Conservation (phyloP, 176 grass and related monocot genomes). For the Secale cereale region DNA sequence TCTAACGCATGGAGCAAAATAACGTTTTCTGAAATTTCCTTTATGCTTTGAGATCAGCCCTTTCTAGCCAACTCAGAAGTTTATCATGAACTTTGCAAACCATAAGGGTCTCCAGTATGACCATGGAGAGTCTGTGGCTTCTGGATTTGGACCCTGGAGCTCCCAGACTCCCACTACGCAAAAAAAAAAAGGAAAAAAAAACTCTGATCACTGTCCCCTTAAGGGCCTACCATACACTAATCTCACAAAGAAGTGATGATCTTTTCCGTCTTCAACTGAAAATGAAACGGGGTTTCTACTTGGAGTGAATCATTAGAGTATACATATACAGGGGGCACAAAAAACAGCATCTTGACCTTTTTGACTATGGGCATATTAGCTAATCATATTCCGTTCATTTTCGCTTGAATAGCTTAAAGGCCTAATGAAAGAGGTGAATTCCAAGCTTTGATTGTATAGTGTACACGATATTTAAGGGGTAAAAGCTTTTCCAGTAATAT, state of each 20-base stretch:
- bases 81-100: background rate
- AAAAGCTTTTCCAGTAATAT: background rate
- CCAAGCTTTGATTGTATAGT: background rate
- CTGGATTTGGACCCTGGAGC: background rate
- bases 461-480: background rate
- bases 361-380: background rate
- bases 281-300: background rate
- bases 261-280: background rate
- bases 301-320: background rate
- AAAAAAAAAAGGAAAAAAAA: background rate
- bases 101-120: background rate
- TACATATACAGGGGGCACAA: background rate
- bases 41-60: background rate
- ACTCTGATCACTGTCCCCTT: background rate
- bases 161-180: background rate
- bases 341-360: background rate
- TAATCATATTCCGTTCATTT: background rate
- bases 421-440: background rate
- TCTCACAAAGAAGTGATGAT: background rate
- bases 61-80: background rate
- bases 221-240: background rate
- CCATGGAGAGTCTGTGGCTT: background rate
- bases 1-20: background rate
- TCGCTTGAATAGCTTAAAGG: background rate
- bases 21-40: background rate